These are phyloP conservation scores for Sextonia rubra DNA, from an alignment of 164 flowering plant species.

Conservation along the genomic window DNA sequence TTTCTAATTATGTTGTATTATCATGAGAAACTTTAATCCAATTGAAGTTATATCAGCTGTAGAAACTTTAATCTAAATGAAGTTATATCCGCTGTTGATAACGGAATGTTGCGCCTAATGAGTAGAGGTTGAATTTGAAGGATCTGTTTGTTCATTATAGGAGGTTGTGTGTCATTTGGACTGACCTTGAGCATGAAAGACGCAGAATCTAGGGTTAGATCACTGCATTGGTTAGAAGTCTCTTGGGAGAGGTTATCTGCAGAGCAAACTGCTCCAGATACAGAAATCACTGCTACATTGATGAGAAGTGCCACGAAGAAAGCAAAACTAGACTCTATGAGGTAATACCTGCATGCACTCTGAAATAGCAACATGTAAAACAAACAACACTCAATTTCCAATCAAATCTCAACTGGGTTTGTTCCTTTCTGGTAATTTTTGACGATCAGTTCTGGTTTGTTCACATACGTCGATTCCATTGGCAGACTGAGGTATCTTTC, in stretches of 20 bases:
- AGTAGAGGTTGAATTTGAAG: no score
- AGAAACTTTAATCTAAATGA: no score
- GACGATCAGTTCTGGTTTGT: not conserved
- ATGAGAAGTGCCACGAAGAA: slow-evolving; percentile 71
- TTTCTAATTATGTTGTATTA: no score
- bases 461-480: slow-evolving; percentile 69
- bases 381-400: not conserved
- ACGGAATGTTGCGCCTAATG: no score
- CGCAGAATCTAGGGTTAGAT: slow-evolving; percentile 68
- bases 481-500: slow-evolving; percentile 65
- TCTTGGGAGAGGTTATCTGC: slow-evolving; percentile 31
- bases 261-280: slow-evolving; percentile 62
- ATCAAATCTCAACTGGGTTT: not conserved
- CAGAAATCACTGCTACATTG: slow-evolving; percentile 69
- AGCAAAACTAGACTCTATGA: slow-evolving; percentile 80
- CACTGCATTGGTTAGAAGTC: slow-evolving; percentile 30
- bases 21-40: no score
- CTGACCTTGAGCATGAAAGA: slow-evolving; percentile 75
- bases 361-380: slow-evolving; percentile 15
- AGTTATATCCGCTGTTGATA: no score
- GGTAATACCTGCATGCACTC: slow-evolving; percentile 76
- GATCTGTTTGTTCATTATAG: not conserved
- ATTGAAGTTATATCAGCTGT: no score
- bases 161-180: not conserved
- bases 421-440: not conserved